These are phyloP conservation scores for Ajuga reptans DNA, from an alignment of 305 asterid genomes.

Conservation along the genomic window DNA sequence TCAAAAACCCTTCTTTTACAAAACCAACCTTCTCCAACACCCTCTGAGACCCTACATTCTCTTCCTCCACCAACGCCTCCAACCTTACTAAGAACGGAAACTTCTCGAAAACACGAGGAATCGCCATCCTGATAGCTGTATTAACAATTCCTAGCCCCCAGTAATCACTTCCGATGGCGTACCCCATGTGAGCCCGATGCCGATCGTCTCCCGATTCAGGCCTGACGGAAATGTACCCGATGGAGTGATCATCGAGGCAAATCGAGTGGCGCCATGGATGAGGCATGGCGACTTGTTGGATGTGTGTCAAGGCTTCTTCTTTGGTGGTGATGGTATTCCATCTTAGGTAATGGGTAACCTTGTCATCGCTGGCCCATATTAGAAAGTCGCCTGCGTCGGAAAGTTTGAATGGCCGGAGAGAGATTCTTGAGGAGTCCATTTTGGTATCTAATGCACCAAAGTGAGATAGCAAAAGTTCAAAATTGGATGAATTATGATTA, in stretches of 20 bases:
- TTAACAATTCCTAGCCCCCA: slow-evolving; percentile 65
- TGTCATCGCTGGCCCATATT: slow-evolving; percentile 54
- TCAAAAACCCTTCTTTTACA: slow-evolving; percentile 47
- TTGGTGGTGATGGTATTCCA: slow-evolving; percentile 43
- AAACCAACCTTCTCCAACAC: slow-evolving; percentile 62
- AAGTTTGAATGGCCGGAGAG: slow-evolving; percentile 44
- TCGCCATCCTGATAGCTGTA: slow-evolving; percentile 37
- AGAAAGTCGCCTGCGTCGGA: slow-evolving; percentile 52
- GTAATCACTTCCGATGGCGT: slow-evolving; percentile 40
- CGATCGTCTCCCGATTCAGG: slow-evolving; percentile 37
- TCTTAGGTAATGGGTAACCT: slow-evolving; percentile 44
- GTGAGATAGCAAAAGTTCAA: not conserved
- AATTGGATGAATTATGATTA: not conserved
- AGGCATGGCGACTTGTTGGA: slow-evolving; percentile 47
- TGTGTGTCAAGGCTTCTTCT: slow-evolving; percentile 47
- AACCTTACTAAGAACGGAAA: slow-evolving; percentile 46
- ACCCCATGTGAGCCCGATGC: slow-evolving; percentile 55
- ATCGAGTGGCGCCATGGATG: slow-evolving; percentile 61
- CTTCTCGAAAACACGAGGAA: slow-evolving; percentile 38
- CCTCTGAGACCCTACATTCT: slow-evolving; percentile 52
- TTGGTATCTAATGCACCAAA: not conserved
- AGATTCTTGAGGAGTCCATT: slow-evolving; percentile 45
- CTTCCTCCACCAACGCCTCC: slow-evolving; percentile 63
- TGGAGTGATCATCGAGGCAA: slow-evolving; percentile 41
- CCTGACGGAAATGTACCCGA: slow-evolving; percentile 47